Evolutionary conservation across 2,329 filamentous ascomycete species (phyloP), one percentile per base, ranked within the genome.

Genomic region (Scorias spongiosa): DNA sequence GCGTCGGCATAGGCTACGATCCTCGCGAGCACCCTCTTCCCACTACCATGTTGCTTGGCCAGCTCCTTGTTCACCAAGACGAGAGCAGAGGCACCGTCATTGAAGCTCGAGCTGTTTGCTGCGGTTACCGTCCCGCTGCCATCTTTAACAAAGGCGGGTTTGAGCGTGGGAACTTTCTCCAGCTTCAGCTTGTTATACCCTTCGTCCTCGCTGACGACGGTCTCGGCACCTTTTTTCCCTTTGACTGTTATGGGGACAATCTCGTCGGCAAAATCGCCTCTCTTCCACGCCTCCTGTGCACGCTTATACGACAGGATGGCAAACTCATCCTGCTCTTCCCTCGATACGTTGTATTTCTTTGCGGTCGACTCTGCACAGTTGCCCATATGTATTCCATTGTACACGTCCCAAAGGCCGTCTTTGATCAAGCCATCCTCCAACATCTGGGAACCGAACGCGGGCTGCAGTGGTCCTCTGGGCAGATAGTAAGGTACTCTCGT

Each of bases 311-410:
- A 91, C 61, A 78, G 74, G 48, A 95, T 87, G 11, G 91, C 85
- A 59, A 93, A 96, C 50, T 81, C 74, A 57, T 98, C 91, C 67
- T 98, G 91, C 61, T 84, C 78, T 63, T 95, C 78, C 11, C 91
- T 72, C 8, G 81, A 80, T 49, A 98, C 75, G 1, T 74, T 68
- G 63, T 85, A 75, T 55, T 88, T 89, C 71, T 93, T 94, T 40
- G 84, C 91, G 1, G 89, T 95, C 53, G 81, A 85, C 68, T 98
- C 91, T 12, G 88, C 88, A 60, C 91, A 98, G 55, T 91, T 87
- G 38, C 91, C 91, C 91, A 98, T 98, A 66, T 96, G 91, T 57
- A 95, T 83, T 60, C 94, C 77, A 62, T 93, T 87, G 65, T 95
- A 98, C 11, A 94, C 89, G 60, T 98, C 91, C 70, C 86, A 94